Percentiles rank a stretch among this genome's conserved stretches.
phyloP scores from a whole-genome alignment of 306 rosid species.

The Inga oerstediana region DNA sequence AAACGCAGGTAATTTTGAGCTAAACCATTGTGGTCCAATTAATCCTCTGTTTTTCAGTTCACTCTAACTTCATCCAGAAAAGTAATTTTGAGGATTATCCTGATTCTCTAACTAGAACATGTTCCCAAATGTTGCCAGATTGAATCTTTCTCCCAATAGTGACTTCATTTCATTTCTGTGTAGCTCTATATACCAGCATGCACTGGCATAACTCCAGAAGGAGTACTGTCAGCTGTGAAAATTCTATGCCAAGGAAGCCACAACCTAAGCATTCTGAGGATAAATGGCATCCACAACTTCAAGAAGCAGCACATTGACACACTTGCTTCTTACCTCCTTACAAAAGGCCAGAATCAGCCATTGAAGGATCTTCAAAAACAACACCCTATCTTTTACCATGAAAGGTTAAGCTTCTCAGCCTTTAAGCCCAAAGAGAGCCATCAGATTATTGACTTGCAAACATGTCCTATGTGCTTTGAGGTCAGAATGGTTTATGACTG shows the following conservation, averaged over 20 bases:
- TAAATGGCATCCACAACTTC: constrained; percentile 50
- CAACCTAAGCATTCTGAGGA: constrained; percentile 43
- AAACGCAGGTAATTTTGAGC: background rate
- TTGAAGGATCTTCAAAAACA: background rate
- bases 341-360: background rate
- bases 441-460: constrained; percentile 55
- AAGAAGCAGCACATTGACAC: constrained; percentile 43
- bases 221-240: background rate
- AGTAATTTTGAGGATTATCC: background rate
- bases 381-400: background rate
- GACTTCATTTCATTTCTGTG: constrained; percentile 23
- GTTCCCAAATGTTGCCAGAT: background rate
- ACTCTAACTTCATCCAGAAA: background rate
- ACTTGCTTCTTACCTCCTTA: constrained; percentile 41
- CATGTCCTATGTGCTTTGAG: constrained; percentile 67
- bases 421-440: constrained; percentile 8
- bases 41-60: background rate
- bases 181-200: background rate
- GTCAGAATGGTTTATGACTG: constrained; percentile 68
- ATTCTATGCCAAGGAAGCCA: constrained; percentile 32
- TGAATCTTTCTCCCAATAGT: background rate
- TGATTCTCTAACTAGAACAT: background rate
- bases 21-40: background rate
- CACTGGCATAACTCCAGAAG: background rate
- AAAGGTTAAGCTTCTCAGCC: background rate